Evolutionary conservation across 306 rosid genomes (phyloP).

Genomic region (Cucurbita maxima): DNA sequence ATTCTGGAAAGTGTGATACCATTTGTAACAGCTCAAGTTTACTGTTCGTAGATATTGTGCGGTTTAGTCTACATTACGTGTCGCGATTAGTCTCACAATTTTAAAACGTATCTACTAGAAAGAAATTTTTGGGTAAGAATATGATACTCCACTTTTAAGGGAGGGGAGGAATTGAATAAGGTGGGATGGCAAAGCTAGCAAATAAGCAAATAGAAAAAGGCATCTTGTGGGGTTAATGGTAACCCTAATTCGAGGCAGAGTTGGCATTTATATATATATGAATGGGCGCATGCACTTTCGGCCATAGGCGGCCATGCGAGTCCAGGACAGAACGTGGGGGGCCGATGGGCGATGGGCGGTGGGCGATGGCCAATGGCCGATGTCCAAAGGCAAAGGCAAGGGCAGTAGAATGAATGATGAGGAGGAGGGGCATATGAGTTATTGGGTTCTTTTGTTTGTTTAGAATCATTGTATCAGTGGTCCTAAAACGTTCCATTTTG

Average conservation of each 20-base stretch:
- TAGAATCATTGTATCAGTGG: conserved; percentile 4
- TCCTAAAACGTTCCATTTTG: background rate
- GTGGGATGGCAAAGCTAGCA: background rate
- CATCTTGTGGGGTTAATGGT: background rate
- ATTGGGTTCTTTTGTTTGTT: background rate
- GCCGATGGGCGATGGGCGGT: too few species aligned
- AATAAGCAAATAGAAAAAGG: background rate
- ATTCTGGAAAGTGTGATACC: too few species aligned
- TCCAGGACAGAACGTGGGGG: background rate
- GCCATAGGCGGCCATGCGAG: background rate
- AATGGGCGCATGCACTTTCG: background rate
- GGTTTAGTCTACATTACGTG: too few species aligned
- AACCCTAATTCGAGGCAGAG: conserved; percentile 1
- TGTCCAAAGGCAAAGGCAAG: background rate
- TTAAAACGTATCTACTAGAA: too few species aligned
- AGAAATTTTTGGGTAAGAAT: too few species aligned
- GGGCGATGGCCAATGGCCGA: background rate
- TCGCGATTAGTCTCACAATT: too few species aligned
- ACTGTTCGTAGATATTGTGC: too few species aligned
- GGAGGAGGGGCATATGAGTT: background rate
- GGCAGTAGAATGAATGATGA: background rate
- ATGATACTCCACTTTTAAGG: background rate
- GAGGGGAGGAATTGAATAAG: background rate
- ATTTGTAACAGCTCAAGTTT: too few species aligned
- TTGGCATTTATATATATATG: background rate